Conservation (phyloP, 2,329 filamentous ascomycete species). For the Nemania bipapillata region DNA sequence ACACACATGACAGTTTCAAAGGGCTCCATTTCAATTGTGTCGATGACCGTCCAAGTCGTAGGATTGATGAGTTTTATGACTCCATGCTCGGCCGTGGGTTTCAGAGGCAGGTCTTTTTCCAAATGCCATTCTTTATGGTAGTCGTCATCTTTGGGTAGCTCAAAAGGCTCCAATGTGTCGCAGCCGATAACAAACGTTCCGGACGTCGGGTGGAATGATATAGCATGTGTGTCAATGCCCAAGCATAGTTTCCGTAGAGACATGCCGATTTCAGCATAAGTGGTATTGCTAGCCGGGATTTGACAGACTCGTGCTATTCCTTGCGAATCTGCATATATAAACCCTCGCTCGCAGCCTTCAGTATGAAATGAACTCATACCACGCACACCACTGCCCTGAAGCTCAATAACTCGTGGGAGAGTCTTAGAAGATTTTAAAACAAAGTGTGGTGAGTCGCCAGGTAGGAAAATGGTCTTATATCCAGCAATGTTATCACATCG, state of each 20-base stretch:
- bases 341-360: slow-evolving; percentile 79
- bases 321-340: slow-evolving; percentile 80
- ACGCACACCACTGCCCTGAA: slow-evolving; percentile 75
- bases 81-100: slow-evolving; percentile 76
- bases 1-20: slow-evolving; percentile 84
- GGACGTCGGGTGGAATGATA: slow-evolving; percentile 80
- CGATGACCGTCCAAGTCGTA: slow-evolving; percentile 79
- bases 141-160: slow-evolving; percentile 86
- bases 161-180: slow-evolving; percentile 74
- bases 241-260: slow-evolving; percentile 77
- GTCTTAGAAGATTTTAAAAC: slow-evolving; percentile 84
- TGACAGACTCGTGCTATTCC: slow-evolving; percentile 79
- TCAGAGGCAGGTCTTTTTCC: slow-evolving; percentile 71
- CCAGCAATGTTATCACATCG: slow-evolving; percentile 74
- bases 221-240: slow-evolving; percentile 73
- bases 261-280: slow-evolving; percentile 79
- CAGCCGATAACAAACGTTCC: slow-evolving; percentile 82
- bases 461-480: slow-evolving; percentile 83
- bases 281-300: slow-evolving; percentile 70
- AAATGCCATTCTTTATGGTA: slow-evolving; percentile 82
- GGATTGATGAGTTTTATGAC: slow-evolving; percentile 82
- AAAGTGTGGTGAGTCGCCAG: slow-evolving; percentile 82
- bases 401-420: slow-evolving; percentile 75
- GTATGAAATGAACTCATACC: slow-evolving; percentile 82
- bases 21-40: slow-evolving; percentile 76